phyloP scores from a whole-genome alignment of 441 rosid species.

The Codiaeum variegatum region DNA sequence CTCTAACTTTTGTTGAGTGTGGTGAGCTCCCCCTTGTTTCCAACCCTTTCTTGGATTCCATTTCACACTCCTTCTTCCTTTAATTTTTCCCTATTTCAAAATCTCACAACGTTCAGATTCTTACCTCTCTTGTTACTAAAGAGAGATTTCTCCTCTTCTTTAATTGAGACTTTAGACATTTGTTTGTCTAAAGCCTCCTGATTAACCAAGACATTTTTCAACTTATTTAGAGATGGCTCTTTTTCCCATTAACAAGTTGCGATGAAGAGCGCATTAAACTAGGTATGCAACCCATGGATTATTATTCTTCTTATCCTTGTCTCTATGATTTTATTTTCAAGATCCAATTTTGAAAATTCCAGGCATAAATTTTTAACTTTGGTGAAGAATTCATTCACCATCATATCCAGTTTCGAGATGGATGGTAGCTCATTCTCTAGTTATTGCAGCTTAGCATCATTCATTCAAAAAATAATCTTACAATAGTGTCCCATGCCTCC shows the following conservation, averaged over 20 bases:
- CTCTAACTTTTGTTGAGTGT: too few relatives aligned
- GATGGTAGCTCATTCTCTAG: neutral
- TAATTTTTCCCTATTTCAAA: neutral
- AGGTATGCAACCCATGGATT: neutral
- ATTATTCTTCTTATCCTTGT: neutral
- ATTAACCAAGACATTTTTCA: neutral
- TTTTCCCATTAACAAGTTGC: neutral
- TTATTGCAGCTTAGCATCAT: neutral
- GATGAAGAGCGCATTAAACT: neutral
- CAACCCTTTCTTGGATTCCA: neutral
- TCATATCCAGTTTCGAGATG: neutral
- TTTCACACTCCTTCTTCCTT: neutral
- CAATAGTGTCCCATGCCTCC: neutral
- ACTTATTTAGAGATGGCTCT: neutral
- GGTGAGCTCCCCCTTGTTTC: neutral
- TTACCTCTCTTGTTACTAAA: neutral
- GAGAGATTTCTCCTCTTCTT: neutral
- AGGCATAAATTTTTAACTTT: neutral
- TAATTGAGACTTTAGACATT: neutral
- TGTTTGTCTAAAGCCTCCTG: neutral
- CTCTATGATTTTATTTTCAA: neutral
- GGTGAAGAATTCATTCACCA: neutral
- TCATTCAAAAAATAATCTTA: neutral
- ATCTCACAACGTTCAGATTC: neutral
- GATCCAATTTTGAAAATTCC: neutral